Evolutionary conservation across 148 eudicot genomes (phyloP), one percentile per base, ranked within the genome.

Genomic region (Diospyros kaki): DNA sequence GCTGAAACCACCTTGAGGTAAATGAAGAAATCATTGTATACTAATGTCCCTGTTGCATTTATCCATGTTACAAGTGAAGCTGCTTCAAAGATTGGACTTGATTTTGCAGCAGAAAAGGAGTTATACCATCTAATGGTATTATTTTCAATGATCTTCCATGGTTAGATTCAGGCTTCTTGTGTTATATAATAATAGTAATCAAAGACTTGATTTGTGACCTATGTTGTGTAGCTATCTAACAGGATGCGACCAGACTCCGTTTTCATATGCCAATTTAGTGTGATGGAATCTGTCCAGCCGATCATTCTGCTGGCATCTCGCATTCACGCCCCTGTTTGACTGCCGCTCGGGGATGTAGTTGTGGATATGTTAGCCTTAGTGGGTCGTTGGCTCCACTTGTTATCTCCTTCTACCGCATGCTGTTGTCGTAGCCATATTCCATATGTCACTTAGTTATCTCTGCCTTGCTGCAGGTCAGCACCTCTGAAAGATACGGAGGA

Each of bases 71-170:
- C 58, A 9, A 59, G 68, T 68, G 66, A 67, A 56, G 73, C 13
- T 3, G 58, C 68, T 1, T 15, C 55, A 48, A 55, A 64, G 28
- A 38, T 72, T 46, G 72, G 66, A 52, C 62, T 72, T 44, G 46
- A 54, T 56, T 43, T 65, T 55, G 72, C 65, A 42, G 58, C 45
- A 48, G 81, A 78, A 66, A 64, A 78, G 76, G 81, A 72, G 13
- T 1, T 43, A 46, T 78, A 72, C 55, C 66, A 53, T 28, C 50
- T 78, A 18, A 72, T 54, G 76, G 81, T 78, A 55, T 46, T 48
- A 7, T 8, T 14, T 68, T 68, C 9, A 9, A 4, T 38, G 48
- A 45, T 8, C 38, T 8, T 17, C 6, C 17, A 28, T n/a, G 2
- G 1, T n/a, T 50, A 14, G 17, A 6, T 45, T 44, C 51, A 13